phyloP scores from a whole-genome alignment of 2,329 filamentous ascomycete species.

The Nothophaeocryptopus gaeumannii region DNA sequence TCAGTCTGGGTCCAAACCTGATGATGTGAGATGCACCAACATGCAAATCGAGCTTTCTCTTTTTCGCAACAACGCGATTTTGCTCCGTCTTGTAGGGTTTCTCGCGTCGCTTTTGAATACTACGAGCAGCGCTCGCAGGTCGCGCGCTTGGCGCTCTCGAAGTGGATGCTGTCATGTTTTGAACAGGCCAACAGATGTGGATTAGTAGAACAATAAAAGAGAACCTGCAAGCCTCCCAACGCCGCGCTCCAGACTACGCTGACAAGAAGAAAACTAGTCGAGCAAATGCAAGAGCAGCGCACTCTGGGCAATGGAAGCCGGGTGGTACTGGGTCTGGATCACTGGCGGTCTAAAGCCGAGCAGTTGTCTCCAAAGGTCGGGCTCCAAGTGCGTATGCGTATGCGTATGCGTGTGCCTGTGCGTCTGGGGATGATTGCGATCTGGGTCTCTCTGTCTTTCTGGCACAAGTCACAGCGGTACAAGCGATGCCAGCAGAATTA shows the following conservation, averaged over 20 bases:
- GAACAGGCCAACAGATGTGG: slow-evolving; percentile 8
- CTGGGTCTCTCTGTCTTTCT: no score
- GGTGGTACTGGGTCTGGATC: no score
- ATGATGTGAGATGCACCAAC: slow-evolving; percentile 34
- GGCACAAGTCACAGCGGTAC: no score
- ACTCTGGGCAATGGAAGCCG: neutral
- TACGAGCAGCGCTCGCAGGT: slow-evolving; percentile 26
- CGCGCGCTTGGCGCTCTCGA: slow-evolving; percentile 20
- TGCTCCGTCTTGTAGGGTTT: slow-evolving; percentile 58
- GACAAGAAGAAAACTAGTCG: neutral
- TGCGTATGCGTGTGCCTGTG: no score
- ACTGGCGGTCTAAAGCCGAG: no score
- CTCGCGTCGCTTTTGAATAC: slow-evolving; percentile 35
- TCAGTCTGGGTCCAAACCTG: slow-evolving; percentile 25
- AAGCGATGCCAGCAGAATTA: slow-evolving; percentile 5
- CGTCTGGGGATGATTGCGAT: neutral
- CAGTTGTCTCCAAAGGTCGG: no score
- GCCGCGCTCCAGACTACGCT: slow-evolving; percentile 4
- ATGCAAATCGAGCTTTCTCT: slow-evolving; percentile 56
- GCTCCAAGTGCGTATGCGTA: no score
- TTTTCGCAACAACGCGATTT: slow-evolving; percentile 57
- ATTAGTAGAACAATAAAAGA: slow-evolving; percentile 20
- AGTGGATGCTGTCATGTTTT: slow-evolving; percentile 16
- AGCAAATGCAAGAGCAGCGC: neutral
- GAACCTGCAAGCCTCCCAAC: slow-evolving; percentile 7